These are phyloP conservation scores for Globisporangium takayamanum DNA, from an alignment of 352 stramenopile species.

Conservation along the genomic window DNA sequence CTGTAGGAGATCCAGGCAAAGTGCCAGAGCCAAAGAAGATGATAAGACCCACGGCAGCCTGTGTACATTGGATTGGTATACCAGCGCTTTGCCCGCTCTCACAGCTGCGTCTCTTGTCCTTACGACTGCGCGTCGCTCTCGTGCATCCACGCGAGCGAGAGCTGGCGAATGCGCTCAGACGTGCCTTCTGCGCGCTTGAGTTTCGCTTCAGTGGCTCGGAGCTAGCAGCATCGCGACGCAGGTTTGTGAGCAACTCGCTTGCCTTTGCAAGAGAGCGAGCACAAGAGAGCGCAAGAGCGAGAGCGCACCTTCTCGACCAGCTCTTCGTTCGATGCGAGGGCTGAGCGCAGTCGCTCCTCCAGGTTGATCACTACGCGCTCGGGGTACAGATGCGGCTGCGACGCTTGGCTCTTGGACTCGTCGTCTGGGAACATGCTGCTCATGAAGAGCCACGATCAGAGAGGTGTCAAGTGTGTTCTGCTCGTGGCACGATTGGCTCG, in stretches of 20 bases:
- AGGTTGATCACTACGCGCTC: conserved; percentile 36
- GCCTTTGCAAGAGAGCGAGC: background rate
- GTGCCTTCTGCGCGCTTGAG: conserved; percentile 23
- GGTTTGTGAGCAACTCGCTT: background rate
- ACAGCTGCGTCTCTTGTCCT: background rate
- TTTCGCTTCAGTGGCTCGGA: background rate
- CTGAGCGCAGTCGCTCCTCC: conserved; percentile 30
- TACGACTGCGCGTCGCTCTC: background rate
- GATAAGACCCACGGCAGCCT: too few species aligned
- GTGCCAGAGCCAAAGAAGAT: background rate
- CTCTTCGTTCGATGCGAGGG: conserved; percentile 25
- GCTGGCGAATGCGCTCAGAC: conserved; percentile 32
- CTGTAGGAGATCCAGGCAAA: too few species aligned
- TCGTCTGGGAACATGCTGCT: conserved; percentile 17
- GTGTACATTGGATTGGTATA: background rate
- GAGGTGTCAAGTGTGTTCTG: too few species aligned
- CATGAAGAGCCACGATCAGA: conserved; percentile 2
- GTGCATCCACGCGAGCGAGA: conserved; percentile 42
- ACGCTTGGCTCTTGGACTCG: conserved; percentile 7
- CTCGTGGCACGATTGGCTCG: background rate
- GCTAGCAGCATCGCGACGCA: conserved; percentile 9
- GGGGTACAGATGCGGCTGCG: conserved; percentile 23
- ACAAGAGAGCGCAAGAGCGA: background rate
- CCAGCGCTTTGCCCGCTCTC: background rate
- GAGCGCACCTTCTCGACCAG: conserved; percentile 24